These are phyloP conservation scores for Orychophragmus violaceus DNA, from an alignment of 345 rosid species.

Conservation along the genomic window DNA sequence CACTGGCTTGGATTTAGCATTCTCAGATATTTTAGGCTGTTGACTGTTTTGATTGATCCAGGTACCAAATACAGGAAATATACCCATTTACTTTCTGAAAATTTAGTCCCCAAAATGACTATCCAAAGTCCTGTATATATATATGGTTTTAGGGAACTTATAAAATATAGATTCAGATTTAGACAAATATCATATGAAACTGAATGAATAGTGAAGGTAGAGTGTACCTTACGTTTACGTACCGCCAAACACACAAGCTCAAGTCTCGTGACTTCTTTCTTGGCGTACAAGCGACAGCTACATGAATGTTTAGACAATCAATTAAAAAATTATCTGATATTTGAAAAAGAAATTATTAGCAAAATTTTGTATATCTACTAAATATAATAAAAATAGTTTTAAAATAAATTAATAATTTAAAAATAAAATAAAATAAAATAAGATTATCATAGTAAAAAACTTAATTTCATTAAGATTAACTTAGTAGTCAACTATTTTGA, in stretches of 20 bases:
- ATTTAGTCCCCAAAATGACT: background rate
- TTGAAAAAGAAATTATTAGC: no score
- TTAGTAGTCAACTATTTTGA: no score
- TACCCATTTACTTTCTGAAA: background rate
- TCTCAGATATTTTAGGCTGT: slow-evolving; percentile 30
- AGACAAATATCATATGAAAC: background rate
- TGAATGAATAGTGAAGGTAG: background rate
- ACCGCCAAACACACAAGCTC: background rate
- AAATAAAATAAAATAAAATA: no score
- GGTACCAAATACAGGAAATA: background rate
- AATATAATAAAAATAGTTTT: no score
- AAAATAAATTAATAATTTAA: no score
- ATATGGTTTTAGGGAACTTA: background rate
- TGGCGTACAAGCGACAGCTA: background rate
- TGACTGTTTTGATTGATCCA: slow-evolving; percentile 8
- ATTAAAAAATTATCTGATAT: no score
- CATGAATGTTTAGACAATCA: no score
- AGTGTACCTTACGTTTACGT: slow-evolving; percentile 1
- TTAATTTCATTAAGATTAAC: no score
- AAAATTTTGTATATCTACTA: no score
- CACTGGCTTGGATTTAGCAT: slow-evolving; percentile 21
- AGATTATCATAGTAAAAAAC: no score
- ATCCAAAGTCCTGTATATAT: background rate
- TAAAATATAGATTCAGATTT: background rate
- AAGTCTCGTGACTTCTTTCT: background rate